phyloP scores from a whole-genome alignment of 2,329 filamentous ascomycete genomes.

The Xylariaceae sp. region DNA sequence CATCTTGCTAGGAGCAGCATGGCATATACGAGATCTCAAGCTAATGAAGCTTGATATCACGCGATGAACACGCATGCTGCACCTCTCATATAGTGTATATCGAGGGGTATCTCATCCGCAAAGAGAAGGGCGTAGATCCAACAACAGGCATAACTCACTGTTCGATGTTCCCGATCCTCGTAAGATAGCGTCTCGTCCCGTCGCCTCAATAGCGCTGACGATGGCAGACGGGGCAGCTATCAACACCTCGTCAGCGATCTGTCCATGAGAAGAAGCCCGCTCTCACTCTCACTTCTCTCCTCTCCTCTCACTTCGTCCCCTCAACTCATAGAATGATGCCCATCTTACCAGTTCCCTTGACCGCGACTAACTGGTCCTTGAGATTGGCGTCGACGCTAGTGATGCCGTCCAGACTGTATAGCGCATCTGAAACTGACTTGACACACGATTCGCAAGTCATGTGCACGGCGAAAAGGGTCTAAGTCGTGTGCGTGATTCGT shows the following conservation, averaged over 20 bases:
- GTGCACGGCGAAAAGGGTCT: slow-evolving; percentile 94
- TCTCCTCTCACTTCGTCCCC: too few relatives aligned
- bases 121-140: slow-evolving; percentile 1
- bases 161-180: slow-evolving; percentile 82
- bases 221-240: slow-evolving; percentile 80
- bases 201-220: slow-evolving; percentile 80
- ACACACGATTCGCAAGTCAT: slow-evolving; percentile 88
- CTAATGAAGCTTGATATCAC: slow-evolving; percentile 3
- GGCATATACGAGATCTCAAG: background rate
- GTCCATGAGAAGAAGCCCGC: slow-evolving; percentile 11
- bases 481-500: slow-evolving; percentile 28
- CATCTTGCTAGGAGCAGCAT: slow-evolving; percentile 5
- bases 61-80: background rate
- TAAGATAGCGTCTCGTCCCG: slow-evolving; percentile 89
- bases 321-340: background rate
- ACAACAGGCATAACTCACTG: slow-evolving; percentile 51
- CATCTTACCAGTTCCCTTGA: slow-evolving; percentile 70
- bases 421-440: slow-evolving; percentile 73
- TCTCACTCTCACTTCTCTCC: background rate
- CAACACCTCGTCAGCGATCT: slow-evolving; percentile 14
- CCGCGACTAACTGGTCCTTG: slow-evolving; percentile 73
- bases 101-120: slow-evolving; percentile 4
- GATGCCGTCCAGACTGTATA: slow-evolving; percentile 74
- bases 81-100: slow-evolving; percentile 8
- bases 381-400: slow-evolving; percentile 77